phyloP scores from a whole-genome alignment of 352 stramenopile genomes.

The Globisporangium viniferum region DNA sequence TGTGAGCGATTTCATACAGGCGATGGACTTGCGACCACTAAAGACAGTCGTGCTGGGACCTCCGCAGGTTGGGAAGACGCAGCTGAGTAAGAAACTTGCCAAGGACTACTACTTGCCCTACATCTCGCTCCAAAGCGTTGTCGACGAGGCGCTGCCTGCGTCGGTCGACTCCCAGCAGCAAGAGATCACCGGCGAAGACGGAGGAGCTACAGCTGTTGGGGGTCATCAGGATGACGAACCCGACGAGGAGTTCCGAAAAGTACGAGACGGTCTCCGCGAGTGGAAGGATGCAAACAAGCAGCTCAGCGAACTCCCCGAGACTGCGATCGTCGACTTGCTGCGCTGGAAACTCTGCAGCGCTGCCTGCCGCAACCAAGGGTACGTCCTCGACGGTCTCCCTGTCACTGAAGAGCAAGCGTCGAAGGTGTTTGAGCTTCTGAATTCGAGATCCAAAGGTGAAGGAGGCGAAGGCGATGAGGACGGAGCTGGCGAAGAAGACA shows the following conservation, averaged over 20 bases:
- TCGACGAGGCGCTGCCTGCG: constrained; percentile 41
- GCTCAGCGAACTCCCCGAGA: constrained; percentile 30
- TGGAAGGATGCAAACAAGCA: constrained; percentile 25
- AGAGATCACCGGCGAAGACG: constrained; percentile 6
- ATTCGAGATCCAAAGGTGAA: background rate
- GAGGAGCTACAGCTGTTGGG: background rate
- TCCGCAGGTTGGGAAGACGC: constrained; percentile 66
- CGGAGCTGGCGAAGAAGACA: constrained; percentile 13
- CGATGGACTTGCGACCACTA: constrained; percentile 75
- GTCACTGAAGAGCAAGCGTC: constrained; percentile 41
- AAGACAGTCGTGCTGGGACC: constrained; percentile 65
- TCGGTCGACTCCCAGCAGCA: constrained; percentile 19
- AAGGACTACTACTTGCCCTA: constrained; percentile 73
- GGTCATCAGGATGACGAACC: background rate
- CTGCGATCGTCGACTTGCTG: constrained; percentile 41
- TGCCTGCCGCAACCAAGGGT: constrained; percentile 76
- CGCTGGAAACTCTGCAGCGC: constrained; percentile 63
- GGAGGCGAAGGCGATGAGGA: constrained; percentile 16
- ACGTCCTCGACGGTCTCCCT: constrained; percentile 73
- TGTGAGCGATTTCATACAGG: constrained; percentile 67
- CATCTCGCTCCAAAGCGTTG: constrained; percentile 43
- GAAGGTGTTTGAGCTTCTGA: constrained; percentile 37
- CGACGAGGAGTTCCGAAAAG: constrained; percentile 36
- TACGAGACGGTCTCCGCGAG: constrained; percentile 36
- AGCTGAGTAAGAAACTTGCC: constrained; percentile 46